phyloP scores from a whole-genome alignment of 306 rosid species.

The Pyrus bretschneideri region DNA sequence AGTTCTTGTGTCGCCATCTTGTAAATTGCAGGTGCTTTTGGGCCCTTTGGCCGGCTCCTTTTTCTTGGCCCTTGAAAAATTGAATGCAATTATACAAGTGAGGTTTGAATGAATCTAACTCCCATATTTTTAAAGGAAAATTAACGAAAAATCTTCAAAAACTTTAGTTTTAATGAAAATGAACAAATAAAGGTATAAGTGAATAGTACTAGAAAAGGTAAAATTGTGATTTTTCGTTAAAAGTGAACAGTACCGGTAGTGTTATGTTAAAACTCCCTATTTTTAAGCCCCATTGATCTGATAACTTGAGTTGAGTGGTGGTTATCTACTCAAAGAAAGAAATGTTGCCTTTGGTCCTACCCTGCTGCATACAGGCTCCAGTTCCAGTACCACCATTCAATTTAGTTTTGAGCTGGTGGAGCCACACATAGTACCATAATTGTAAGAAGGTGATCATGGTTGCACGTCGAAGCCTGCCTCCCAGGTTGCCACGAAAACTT shows the following conservation, averaged over 20 bases:
- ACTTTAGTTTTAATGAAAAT: too few relatives aligned
- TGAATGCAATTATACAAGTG: conserved; percentile 11
- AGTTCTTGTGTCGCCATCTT: conserved; percentile 39
- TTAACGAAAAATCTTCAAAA: too few relatives aligned
- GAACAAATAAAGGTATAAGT: too few relatives aligned
- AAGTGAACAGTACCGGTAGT: too few relatives aligned
- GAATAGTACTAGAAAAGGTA: too few relatives aligned
- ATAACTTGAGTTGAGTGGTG: conserved; percentile 18
- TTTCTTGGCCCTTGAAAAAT: conserved; percentile 3
- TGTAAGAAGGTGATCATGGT: not conserved
- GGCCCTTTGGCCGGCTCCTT: not conserved
- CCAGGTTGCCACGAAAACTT: too few relatives aligned
- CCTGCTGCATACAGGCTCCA: not conserved
- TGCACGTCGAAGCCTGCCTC: not conserved
- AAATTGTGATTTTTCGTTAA: too few relatives aligned
- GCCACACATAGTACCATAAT: not conserved
- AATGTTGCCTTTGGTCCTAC: not conserved
- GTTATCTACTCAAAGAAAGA: not conserved
- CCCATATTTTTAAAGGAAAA: not conserved
- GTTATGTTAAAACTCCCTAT: not conserved
- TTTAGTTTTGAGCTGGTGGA: not conserved
- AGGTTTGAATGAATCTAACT: conserved; percentile 26
- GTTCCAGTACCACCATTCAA: not conserved
- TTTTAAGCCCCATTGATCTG: not conserved
- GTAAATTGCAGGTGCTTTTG: conserved; percentile 12